Conservation (phyloP, 202 grass and related monocot species). For the Brachypodium distachyon region DNA sequence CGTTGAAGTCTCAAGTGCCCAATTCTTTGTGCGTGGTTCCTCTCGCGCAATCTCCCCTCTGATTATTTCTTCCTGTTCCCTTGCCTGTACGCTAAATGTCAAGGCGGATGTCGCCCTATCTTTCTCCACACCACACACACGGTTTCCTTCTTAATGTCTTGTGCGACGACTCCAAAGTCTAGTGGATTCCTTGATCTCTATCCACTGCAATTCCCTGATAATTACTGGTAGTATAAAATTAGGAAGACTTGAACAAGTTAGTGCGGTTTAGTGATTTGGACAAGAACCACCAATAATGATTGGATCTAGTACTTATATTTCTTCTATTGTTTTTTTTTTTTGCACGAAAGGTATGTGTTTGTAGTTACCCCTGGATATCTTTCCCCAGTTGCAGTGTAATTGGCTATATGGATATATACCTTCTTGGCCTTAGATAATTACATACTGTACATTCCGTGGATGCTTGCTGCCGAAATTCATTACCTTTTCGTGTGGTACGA, state of each 20-base stretch:
- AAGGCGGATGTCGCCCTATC: background rate
- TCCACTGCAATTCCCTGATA: background rate
- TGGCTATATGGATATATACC: background rate
- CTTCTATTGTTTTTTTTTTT: background rate
- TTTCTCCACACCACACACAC: background rate
- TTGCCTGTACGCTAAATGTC: background rate
- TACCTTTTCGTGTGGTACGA: background rate
- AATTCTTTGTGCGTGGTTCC: background rate
- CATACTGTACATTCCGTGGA: background rate
- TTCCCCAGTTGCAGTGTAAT: conserved; percentile 1
- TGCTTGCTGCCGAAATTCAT: background rate
- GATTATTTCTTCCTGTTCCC: background rate
- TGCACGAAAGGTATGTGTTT: background rate
- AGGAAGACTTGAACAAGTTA: background rate
- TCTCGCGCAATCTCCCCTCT: background rate
- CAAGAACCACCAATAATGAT: background rate
- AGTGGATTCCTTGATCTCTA: background rate
- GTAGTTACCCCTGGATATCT: background rate
- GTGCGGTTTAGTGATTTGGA: background rate
- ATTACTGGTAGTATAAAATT: background rate
- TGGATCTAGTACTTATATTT: background rate
- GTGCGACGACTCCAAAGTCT: background rate
- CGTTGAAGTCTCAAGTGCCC: background rate
- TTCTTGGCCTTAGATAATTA: background rate
- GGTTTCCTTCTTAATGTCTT: background rate